Percentiles rank a stretch among this genome's conserved stretches.
phyloP scores from a whole-genome alignment of 345 rosid species.

The Arabis hirsuta region DNA sequence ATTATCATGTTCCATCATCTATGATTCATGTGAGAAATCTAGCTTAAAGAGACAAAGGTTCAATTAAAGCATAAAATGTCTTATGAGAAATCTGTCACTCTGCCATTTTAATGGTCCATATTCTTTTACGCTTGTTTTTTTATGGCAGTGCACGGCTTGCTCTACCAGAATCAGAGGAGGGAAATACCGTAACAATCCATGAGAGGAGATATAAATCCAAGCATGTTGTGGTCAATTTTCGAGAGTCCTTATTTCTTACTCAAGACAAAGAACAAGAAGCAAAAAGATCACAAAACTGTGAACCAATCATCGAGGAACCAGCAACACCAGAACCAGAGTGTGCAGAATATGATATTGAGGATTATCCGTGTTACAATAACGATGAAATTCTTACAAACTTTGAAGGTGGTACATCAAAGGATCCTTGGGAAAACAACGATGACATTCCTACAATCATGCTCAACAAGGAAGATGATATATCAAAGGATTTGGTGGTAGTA shows the following conservation, averaged over 20 bases:
- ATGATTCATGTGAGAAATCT: background rate
- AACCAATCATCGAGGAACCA: slow-evolving; percentile 89
- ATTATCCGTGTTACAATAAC: slow-evolving; percentile 52
- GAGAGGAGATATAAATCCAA: slow-evolving; percentile 38
- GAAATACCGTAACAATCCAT: slow-evolving; percentile 39
- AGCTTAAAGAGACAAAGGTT: background rate
- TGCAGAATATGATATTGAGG: slow-evolving; percentile 67
- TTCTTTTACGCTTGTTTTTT: background rate
- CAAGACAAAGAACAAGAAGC: slow-evolving; percentile 21
- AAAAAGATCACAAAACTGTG: slow-evolving; percentile 37
- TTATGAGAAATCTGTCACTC: background rate
- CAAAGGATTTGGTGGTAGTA: slow-evolving; percentile 80
- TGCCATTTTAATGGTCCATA: background rate
- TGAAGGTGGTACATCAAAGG: slow-evolving; percentile 1
- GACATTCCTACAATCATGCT: slow-evolving; percentile 63
- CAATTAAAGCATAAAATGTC: background rate
- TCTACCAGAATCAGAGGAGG: slow-evolving; percentile 75
- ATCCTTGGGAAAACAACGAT: slow-evolving; percentile 59
- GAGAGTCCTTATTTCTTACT: slow-evolving; percentile 49
- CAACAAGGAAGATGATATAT: slow-evolving; percentile 57
- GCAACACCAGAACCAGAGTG: slow-evolving; percentile 61
- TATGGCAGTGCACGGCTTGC: slow-evolving; percentile 77
- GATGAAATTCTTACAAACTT: slow-evolving; percentile 59
- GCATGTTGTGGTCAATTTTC: slow-evolving; percentile 43
- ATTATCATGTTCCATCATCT: background rate